These are phyloP conservation scores for Endoconidiophora polonica DNA, from an alignment of 2,329 filamentous ascomycete species.

Conservation along the genomic window DNA sequence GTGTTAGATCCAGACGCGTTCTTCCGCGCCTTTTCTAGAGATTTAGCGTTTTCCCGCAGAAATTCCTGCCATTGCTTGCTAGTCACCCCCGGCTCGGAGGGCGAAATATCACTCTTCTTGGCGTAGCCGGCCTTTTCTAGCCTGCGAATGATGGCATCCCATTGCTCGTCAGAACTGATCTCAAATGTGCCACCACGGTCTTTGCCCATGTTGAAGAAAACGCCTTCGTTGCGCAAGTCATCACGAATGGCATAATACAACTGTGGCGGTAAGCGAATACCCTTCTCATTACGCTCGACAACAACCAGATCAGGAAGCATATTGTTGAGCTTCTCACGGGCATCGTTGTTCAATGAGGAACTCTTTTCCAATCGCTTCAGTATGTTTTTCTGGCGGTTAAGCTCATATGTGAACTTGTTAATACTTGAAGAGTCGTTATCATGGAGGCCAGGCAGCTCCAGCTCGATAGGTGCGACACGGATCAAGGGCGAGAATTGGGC, in stretches of 20 bases:
- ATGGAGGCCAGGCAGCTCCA: slow-evolving; percentile 14
- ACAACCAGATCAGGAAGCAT: slow-evolving; percentile 41
- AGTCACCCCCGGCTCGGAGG: slow-evolving; percentile 17
- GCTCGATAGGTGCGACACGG: neutral
- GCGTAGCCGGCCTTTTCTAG: slow-evolving; percentile 21
- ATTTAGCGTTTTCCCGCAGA: slow-evolving; percentile 16
- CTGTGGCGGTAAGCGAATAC: slow-evolving; percentile 34
- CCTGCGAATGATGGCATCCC: slow-evolving; percentile 28
- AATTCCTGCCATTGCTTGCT: slow-evolving; percentile 21
- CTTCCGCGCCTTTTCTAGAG: slow-evolving; percentile 22
- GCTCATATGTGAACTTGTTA: slow-evolving; percentile 19
- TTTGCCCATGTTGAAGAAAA: slow-evolving; percentile 30
- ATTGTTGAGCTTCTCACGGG: slow-evolving; percentile 27
- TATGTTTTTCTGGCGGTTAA: slow-evolving; percentile 17
- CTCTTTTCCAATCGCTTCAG: slow-evolving; percentile 6
- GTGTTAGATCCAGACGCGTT: slow-evolving; percentile 12
- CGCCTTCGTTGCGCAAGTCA: slow-evolving; percentile 32
- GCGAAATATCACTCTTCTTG: slow-evolving; percentile 5
- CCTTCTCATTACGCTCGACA: slow-evolving; percentile 34
- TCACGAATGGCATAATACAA: slow-evolving; percentile 50
- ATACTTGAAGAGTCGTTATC: slow-evolving; percentile 19
- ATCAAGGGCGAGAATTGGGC: slow-evolving; percentile 18
- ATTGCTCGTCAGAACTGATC: slow-evolving; percentile 29
- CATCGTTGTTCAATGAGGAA: slow-evolving; percentile 13
- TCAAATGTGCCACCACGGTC: slow-evolving; percentile 21